These are phyloP conservation scores for Ascochyta clinopodiicola DNA, from an alignment of 2,329 filamentous ascomycete species.

Conservation along the genomic window DNA sequence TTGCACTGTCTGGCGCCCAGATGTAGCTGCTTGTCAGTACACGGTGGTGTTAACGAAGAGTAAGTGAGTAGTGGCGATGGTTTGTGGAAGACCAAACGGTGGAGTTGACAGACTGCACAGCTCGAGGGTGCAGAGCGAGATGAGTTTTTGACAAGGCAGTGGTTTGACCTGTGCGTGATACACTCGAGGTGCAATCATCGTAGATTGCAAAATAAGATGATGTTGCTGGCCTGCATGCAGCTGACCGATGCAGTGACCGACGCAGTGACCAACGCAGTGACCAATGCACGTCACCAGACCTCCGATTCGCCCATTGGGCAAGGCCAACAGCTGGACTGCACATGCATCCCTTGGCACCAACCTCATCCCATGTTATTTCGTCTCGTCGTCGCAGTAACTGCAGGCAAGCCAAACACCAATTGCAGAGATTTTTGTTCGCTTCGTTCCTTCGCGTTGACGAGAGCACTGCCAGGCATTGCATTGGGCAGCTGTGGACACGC, in stretches of 20 bases:
- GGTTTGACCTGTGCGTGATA: background rate
- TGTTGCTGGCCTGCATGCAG: background rate
- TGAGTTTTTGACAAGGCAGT: too few species aligned
- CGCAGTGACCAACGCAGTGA: too few species aligned
- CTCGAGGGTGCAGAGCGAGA: background rate
- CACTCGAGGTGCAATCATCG: background rate
- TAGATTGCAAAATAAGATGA: background rate
- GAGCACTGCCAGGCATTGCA: background rate
- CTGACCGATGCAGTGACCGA: background rate
- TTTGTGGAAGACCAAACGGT: background rate
- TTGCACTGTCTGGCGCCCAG: background rate
- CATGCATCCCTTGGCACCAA: slow-evolving; percentile 7
- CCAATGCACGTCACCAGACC: slow-evolving; percentile 6
- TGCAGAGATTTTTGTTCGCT: background rate
- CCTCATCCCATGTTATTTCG: background rate
- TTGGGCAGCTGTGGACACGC: slow-evolving; percentile 13
- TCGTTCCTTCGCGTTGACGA: background rate
- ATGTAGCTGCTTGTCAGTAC: background rate
- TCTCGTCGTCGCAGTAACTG: background rate
- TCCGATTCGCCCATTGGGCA: slow-evolving; percentile 18
- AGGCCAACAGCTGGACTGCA: slow-evolving; percentile 3
- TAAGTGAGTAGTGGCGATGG: too few species aligned
- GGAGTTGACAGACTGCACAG: background rate
- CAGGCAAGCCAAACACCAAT: background rate
- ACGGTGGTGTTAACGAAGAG: too few species aligned